Base-by-base conservation (phyloP, 768 basidiomycete genomes). In the Tulasnella sp. region DNA sequence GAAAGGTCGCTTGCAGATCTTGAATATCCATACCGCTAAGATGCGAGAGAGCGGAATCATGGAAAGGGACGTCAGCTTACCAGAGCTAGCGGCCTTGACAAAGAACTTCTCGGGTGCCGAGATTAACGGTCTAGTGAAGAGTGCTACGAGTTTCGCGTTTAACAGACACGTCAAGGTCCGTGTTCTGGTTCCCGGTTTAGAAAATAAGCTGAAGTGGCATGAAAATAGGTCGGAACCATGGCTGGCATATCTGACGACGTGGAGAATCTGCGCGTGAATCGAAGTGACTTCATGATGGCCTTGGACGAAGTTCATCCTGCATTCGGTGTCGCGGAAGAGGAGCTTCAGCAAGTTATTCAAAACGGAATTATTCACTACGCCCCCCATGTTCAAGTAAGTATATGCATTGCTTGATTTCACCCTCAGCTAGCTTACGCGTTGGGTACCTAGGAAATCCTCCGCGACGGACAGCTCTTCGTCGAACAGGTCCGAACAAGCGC, bases 51-150 rank as follows among this genome's bases (percentile, higher is more conserved):
- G 98, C 83, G 89, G 91, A 18, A 92, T 98, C 61, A 94, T 99
- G 93, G 95, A 93, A 75, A 70, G 80, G 23, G 93, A 95, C 79
- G 95, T 99, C 55, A 89, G 96, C 84, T 84, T 99, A 6, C 81
- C 82, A 4, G 95, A 98, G 83, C 89, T 99, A 51, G 94, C 97
- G 0, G 83, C 86, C 6, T 79, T 88, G 67, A 99, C 96, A 76
- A 99, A 99, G 87, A 99, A 99, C 86, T 99, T 98, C 83, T 94
- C 93, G 10, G 98, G 98, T 77, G 98, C 98, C 0, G 98, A 99
- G 85, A 94, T 99, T 79, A 90, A 90, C 76, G 98, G 98, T 81
- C 86, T 99, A 69, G 93, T 99, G 84, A 99, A 98, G 88, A 98
- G 95, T 82, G 98, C 98, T 42, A 96, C 97, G 0, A 95, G 93